Conservation (phyloP, 805 yeast genomes). For the Spathaspora gorwiae region DNA sequence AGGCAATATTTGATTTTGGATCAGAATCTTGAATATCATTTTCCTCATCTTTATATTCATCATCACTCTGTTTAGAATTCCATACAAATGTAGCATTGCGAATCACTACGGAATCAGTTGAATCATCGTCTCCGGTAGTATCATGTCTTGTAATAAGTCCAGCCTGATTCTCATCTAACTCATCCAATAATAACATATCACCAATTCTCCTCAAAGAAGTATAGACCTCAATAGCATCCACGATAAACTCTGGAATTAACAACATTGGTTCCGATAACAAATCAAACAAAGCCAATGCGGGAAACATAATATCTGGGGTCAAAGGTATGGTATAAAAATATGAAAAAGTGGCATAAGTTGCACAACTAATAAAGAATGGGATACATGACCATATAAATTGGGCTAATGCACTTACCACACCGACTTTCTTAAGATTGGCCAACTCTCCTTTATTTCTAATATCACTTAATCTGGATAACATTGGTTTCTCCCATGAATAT, state of each 20-base stretch:
- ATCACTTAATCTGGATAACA: conserved; percentile 26
- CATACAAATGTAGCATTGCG: conserved; percentile 33
- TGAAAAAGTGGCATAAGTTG: conserved; percentile 28
- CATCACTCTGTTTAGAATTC: conserved; percentile 38
- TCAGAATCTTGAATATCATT: conserved; percentile 11
- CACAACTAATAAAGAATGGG: conserved; percentile 33
- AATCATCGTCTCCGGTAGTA: conserved; percentile 8
- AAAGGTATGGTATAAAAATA: conserved; percentile 18
- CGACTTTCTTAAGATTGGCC: conserved; percentile 21
- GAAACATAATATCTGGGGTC: conserved; percentile 36
- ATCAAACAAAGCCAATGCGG: conserved; percentile 36
- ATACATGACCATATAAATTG: conserved; percentile 34
- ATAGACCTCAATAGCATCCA: conserved; percentile 24
- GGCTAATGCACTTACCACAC: conserved; percentile 28
- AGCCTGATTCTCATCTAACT: conserved; percentile 22
- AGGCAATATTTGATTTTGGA: conserved; percentile 19
- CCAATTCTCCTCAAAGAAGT: conserved; percentile 32
- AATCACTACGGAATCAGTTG: conserved; percentile 17
- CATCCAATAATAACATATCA: conserved; percentile 29
- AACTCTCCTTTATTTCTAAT: conserved; percentile 36
- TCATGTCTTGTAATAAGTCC: conserved; percentile 13
- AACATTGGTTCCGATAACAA: conserved; percentile 32
- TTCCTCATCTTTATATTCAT: conserved; percentile 15
- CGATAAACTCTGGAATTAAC: conserved; percentile 27
- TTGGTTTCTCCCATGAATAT: conserved; percentile 40